Evolutionary conservation across 1,139 yeast genomes (phyloP).

Genomic region (Geotrichum reessii): DNA sequence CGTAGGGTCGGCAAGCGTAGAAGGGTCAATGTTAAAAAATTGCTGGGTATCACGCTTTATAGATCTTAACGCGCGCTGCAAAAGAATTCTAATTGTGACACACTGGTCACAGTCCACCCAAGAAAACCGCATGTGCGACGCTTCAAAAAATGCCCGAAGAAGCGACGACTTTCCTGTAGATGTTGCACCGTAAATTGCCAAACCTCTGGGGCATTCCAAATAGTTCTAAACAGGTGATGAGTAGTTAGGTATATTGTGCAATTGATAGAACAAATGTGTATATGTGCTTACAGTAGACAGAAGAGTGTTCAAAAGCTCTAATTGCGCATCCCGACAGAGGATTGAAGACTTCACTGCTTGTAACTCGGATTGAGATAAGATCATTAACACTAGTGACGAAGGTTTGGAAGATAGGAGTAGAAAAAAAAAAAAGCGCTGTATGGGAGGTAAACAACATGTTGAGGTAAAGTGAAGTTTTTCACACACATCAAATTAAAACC

Average conservation of each 20-base stretch:
- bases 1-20: not conserved
- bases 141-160: slow-evolving; percentile 23
- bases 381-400: not conserved
- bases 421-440: not conserved
- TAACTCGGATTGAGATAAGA: not conserved
- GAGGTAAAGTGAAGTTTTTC: not conserved
- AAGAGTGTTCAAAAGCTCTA: slow-evolving; percentile 17
- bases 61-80: slow-evolving; percentile 34
- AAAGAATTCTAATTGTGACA: slow-evolving; percentile 33
- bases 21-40: slow-evolving; percentile 1
- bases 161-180: slow-evolving; percentile 34
- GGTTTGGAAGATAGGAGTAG: not conserved
- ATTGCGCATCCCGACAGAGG: slow-evolving; percentile 18
- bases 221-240: slow-evolving; percentile 12
- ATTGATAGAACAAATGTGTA: not conserved
- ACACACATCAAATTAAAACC: not conserved
- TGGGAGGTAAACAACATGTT: not conserved
- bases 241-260: not conserved
- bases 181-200: slow-evolving; percentile 34
- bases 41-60: slow-evolving; percentile 23
- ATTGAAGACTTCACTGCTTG: slow-evolving; percentile 2
- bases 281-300: slow-evolving; percentile 13
- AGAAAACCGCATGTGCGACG: slow-evolving; percentile 21
- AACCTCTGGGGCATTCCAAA: slow-evolving; percentile 27
- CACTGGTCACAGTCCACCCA: slow-evolving; percentile 37